Conservation (phyloP, 129 eudicot species). For the Ambrosia artemisiifolia region DNA sequence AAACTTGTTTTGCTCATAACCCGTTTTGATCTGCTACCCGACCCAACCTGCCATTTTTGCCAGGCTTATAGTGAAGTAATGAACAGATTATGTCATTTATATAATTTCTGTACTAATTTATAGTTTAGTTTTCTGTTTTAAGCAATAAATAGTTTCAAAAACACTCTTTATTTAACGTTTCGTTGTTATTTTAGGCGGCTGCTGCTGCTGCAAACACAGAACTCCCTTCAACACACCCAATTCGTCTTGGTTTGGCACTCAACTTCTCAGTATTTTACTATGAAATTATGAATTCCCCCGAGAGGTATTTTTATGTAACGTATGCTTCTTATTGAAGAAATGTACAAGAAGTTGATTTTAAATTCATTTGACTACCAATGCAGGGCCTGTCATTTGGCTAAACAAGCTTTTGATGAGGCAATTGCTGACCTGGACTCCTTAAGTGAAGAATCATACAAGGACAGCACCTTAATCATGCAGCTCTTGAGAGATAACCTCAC, state of each 20-base stretch:
- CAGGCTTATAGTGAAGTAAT: neutral
- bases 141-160: neutral
- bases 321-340: neutral
- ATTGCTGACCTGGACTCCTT: conserved; percentile 92
- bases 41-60: too few relatives aligned
- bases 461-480: conserved; percentile 96
- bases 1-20: too few relatives aligned
- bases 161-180: neutral
- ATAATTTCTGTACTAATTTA: neutral
- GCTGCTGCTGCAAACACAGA: conserved; percentile 82
- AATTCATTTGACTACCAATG: conserved; percentile 10
- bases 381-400: conserved; percentile 98
- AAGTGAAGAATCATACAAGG: conserved; percentile 96
- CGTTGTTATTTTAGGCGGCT: conserved; percentile 61
- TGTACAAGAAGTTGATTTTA: neutral
- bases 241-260: conserved; percentile 95
- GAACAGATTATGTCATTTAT: neutral
- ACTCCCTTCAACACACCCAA: conserved; percentile 97
- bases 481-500: conserved; percentile 97
- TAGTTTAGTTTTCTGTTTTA: neutral
- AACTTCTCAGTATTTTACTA: conserved; percentile 98
- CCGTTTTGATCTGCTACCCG: too few relatives aligned
- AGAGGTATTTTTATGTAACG: conserved; percentile 46
- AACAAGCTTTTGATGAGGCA: conserved; percentile 99
- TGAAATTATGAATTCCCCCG: conserved; percentile 95